Conservation (phyloP, 345 rosid species). For the Dipteronia sinensis region DNA sequence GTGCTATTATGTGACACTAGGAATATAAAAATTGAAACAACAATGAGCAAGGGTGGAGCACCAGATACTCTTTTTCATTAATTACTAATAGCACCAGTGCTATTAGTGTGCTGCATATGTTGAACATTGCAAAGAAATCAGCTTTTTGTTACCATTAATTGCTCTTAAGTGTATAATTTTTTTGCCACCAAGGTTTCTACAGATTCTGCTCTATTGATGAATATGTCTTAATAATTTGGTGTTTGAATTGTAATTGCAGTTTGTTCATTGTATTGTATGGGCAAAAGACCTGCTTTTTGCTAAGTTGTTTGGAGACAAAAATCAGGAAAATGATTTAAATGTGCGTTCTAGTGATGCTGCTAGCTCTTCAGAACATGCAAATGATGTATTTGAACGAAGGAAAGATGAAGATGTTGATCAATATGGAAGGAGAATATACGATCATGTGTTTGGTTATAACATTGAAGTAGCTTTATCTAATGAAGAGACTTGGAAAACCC, state of each 20-base stretch:
- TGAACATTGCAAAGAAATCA: neutral
- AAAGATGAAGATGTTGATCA: slow-evolving; percentile 74
- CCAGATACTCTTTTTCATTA: too few species aligned
- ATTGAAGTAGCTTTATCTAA: slow-evolving; percentile 89
- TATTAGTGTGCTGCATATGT: neutral
- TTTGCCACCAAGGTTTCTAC: neutral
- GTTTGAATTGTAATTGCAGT: slow-evolving; percentile 48
- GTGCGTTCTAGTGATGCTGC: slow-evolving; percentile 74
- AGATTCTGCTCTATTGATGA: neutral
- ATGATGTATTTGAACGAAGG: slow-evolving; percentile 71
- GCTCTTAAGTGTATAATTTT: neutral
- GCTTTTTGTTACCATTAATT: neutral
- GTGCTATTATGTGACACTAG: neutral
- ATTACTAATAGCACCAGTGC: too few species aligned
- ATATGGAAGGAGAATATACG: slow-evolving; percentile 92
- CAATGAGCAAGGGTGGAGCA: neutral
- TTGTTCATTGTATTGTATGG: slow-evolving; percentile 99
- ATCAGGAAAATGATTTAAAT: slow-evolving; percentile 93
- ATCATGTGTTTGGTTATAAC: slow-evolving; percentile 97
- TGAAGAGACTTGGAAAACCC: slow-evolving; percentile 95
- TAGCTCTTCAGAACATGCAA: slow-evolving; percentile 63
- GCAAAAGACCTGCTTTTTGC: slow-evolving; percentile 98
- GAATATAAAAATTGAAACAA: neutral
- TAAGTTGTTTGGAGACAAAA: slow-evolving; percentile 93
- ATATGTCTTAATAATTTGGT: neutral